Evolutionary conservation across 306 rosid species (phyloP).

Genomic region (Alnus glutinosa): DNA sequence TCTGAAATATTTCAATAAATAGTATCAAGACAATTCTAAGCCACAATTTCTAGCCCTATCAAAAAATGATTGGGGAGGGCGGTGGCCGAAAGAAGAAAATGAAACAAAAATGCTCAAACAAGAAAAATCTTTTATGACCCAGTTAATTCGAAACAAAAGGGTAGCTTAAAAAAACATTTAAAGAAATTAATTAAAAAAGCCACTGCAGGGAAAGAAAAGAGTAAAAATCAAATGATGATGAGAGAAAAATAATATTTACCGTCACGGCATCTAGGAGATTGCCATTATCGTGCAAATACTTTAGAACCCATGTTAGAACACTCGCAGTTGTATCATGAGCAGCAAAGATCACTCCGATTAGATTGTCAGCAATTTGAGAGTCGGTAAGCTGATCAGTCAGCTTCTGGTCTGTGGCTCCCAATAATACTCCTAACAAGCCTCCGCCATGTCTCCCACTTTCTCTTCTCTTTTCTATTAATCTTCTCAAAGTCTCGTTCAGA

Average conservation of each 20-base stretch:
- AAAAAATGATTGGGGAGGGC: no score
- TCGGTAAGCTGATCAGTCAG: constrained; percentile 36
- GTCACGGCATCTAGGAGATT: constrained; percentile 60
- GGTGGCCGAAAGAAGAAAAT: no score
- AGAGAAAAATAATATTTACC: constrained; percentile 21
- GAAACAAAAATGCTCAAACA: no score
- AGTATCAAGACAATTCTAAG: no score
- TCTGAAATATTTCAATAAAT: constrained; percentile 35
- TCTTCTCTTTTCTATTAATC: constrained; percentile 59
- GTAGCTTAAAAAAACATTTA: no score
- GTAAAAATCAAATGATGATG: no score
- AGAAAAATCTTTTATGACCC: no score
- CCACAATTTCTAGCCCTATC: no score
- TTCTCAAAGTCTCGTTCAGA: constrained; percentile 56
- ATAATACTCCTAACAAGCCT: constrained; percentile 56
- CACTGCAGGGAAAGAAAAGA: no score
- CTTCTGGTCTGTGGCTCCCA: constrained; percentile 39
- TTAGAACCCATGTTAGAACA: constrained; percentile 76
- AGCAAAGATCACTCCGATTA: constrained; percentile 90
- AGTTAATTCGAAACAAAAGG: no score
- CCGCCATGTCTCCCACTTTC: constrained; percentile 38
- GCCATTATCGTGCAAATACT: constrained; percentile 69
- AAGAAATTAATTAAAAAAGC: no score
- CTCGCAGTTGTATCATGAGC: constrained; percentile 97
- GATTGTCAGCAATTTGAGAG: constrained; percentile 80